Conservation (phyloP, 2,329 filamentous ascomycete genomes). For the Pyricularia grisea region DNA sequence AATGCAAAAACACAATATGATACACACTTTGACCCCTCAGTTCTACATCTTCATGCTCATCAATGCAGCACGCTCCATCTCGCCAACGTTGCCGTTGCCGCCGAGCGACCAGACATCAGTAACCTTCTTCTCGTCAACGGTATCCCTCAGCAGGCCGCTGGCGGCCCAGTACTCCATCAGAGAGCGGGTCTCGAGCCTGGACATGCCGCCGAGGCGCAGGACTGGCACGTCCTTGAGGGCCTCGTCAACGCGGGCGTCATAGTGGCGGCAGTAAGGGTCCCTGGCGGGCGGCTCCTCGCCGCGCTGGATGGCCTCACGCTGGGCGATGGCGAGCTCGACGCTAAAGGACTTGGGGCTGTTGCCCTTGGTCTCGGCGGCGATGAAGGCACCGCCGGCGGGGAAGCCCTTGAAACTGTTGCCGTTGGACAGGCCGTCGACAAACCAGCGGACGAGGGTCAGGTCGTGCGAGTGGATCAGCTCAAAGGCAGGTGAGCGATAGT, state of each 20-base stretch:
- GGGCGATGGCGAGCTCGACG: conserved; percentile 57
- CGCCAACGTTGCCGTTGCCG: conserved; percentile 73
- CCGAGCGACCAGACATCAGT: conserved; percentile 76
- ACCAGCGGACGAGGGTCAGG: conserved; percentile 64
- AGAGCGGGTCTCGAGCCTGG: conserved; percentile 62
- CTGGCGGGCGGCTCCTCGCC: conserved; percentile 23
- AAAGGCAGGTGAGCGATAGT: conserved; percentile 63
- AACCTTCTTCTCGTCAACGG: conserved; percentile 61
- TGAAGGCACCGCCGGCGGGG: conserved; percentile 67
- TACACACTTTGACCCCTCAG: neutral
- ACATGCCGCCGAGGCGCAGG: conserved; percentile 56
- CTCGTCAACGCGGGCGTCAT: conserved; percentile 47
- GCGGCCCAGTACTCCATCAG: conserved; percentile 91
- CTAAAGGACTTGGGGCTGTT: conserved; percentile 58
- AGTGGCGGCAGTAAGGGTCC: conserved; percentile 46
- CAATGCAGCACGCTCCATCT: conserved; percentile 64
- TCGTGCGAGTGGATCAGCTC: conserved; percentile 80
- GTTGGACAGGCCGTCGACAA: conserved; percentile 57
- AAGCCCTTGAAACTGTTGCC: conserved; percentile 19
- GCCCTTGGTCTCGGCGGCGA: conserved; percentile 65
- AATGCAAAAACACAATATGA: conserved; percentile 3
- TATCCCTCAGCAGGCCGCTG: conserved; percentile 67
- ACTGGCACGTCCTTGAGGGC: conserved; percentile 40
- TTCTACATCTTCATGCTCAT: conserved; percentile 36
- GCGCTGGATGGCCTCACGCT: conserved; percentile 35